Evolutionary conservation across 345 rosid genomes (phyloP).

Genomic region (Cardiospermum halicacabum): DNA sequence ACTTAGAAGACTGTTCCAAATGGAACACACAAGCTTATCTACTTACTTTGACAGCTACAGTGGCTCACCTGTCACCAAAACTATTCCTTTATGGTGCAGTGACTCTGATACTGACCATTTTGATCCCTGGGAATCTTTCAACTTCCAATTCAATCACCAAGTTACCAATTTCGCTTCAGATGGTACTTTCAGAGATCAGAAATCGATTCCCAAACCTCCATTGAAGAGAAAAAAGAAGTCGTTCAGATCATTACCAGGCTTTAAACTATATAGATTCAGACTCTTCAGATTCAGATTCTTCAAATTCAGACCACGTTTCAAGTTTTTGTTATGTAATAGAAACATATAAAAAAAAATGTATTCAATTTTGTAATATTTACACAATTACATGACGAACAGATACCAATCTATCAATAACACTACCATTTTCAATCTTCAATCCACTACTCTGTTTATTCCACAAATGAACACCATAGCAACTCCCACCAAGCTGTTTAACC

Average conservation of each 20-base stretch:
- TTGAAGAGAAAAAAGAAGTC: constrained; percentile 45
- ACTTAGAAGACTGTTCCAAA: constrained; percentile 43
- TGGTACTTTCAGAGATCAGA: constrained; percentile 16
- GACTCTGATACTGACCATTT: constrained; percentile 23
- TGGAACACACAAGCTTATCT: constrained; percentile 47
- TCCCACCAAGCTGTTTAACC: constrained; percentile 40
- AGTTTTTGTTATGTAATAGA: constrained; percentile 44
- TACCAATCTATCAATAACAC: constrained; percentile 48
- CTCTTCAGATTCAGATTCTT: constrained; percentile 27
- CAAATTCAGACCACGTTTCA: constrained; percentile 30
- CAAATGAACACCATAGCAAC: constrained; percentile 60
- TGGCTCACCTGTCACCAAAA: constrained; percentile 34
- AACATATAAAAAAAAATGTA: constrained; percentile 11
- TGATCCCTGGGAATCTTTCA: constrained; percentile 43
- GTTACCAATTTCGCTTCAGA: constrained; percentile 22
- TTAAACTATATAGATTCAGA: constrained; percentile 26
- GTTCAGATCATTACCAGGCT: constrained; percentile 44
- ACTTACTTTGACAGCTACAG: constrained; percentile 41
- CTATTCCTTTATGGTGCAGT: constrained; percentile 46
- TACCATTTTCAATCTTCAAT: constrained; percentile 52
- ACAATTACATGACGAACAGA: constrained; percentile 55
- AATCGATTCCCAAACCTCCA: not conserved
- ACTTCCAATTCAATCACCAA: constrained; percentile 5
- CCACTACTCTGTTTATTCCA: constrained; percentile 75
- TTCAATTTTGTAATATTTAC: not conserved